Evolutionary conservation across 2,329 filamentous ascomycete species (phyloP), one percentile per base, ranked within the genome.

Genomic region (Aureobasidium sp.): DNA sequence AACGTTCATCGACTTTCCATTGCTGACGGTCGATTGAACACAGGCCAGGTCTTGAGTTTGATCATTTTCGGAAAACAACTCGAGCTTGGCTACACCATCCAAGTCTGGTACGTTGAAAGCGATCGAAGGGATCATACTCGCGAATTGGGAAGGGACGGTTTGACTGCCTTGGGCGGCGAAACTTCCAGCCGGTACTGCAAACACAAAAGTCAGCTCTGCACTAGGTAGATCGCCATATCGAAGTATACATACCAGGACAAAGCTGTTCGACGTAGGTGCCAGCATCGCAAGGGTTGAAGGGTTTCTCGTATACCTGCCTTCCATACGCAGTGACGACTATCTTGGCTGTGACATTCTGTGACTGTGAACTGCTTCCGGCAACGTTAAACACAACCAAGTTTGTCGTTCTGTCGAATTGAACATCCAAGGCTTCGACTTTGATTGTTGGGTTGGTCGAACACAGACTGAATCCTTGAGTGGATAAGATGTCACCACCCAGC

Each of bases 91-190:
- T 69, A 87, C 77, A 41, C 93, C 93, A 61, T 93, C 87, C 68
- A 99, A 88, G 72, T 99, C 92, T 55, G 94, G 94, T 36, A 99
- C 81, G 64, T 84, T 83, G 77, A 97, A 99, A 13, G 93, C 93
- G 67, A 99, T 96, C 2, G 84, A 78, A 1, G 94, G 94, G 44
- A 99, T 93, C 75, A 88, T 77, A 60, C 81, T 81, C 62, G 90
- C 86, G 71, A 87, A 93, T 64, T 86, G 70, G 0, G 82, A 75
- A 17, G 91, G 89, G 42, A 99, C 89, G 34, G 79, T 75, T 73
- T 94, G 88, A 3, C 77, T 78, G 51, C 91, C 93, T 47, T 78
- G 77, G 8, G 93, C 91, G 15, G 84, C 76, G 70, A 97, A 99
- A 6, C 75, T 76, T 27, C 90, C 89, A 4, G 80, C 78, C 13